Base-by-base conservation (phyloP, 2,329 filamentous ascomycete genomes). In the Dactylella cylindrospora region DNA sequence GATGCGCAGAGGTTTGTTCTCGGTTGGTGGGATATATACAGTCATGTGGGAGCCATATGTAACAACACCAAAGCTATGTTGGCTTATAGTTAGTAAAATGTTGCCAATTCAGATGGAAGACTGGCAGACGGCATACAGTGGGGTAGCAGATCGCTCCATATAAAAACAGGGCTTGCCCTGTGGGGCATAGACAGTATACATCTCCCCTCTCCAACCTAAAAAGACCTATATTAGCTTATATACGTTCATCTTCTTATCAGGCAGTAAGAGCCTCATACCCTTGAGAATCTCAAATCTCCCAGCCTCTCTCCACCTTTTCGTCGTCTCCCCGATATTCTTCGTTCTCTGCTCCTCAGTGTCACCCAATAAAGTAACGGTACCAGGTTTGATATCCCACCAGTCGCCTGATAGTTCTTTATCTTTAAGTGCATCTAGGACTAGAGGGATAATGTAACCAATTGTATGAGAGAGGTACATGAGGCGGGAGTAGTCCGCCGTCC, bases 401-500 rank as follows among this genome's bases (percentile, higher is more conserved):
- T 90, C 82, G 20, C 85, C 84, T 15, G 82, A 84, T 62, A 88
- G 82, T 68, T 90, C 86, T 15, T 88, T 80, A 71, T 90, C 86
- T 32, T 90, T 84, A 3, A 94, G 78, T 0, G 85, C 82, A 1
- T 84, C 83, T 3, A 86, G 85, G 25, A 69, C 65, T 2, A 33
- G 19, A 8, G 67, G 67, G 22, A 67, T 59, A 25, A 70, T 47
- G 57, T 69, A 69, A 2, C 68, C 67, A 15, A 70, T 52, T 0
- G 52, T 67, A 49, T 68, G 57, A 4, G 65, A 39, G 25, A 40
- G 43, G 49, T 67, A 46, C 15, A 64, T 60, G 51, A 69, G 66
- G 28, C 53, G 31, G 4, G 45, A 33, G 44, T 68, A 64, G 9
- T 47, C 55, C 13, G 50, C 43, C 23, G 65, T 60, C 8, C 44